Percentiles rank a stretch among this genome's conserved stretches.
These are phyloP conservation scores for Sonneratia alba DNA, from an alignment of 345 rosid genomes.

Conservation along the genomic window DNA sequence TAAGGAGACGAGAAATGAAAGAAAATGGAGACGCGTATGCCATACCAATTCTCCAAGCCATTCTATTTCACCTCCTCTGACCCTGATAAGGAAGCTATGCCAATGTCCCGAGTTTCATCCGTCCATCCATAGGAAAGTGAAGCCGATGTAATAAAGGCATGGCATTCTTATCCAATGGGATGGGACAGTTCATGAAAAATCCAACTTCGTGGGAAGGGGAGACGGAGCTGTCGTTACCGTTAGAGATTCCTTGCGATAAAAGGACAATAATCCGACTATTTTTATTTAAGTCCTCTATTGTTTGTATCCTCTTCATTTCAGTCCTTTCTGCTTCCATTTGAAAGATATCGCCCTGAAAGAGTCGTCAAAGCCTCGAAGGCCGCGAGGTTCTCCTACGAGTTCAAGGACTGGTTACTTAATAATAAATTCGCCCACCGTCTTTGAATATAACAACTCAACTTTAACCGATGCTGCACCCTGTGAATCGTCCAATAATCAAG, in stretches of 20 bases:
- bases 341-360: too few species aligned
- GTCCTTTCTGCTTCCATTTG: too few species aligned
- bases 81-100: neutral
- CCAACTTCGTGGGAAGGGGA: slow-evolving; percentile 4
- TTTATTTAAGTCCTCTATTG: neutral
- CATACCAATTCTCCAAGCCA: slow-evolving; percentile 1
- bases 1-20: neutral
- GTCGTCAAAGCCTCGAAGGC: too few species aligned
- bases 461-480: too few species aligned
- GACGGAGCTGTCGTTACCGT: neutral
- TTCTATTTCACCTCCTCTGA: neutral
- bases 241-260: too few species aligned
- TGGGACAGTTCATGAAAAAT: neutral
- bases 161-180: slow-evolving; percentile 12
- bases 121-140: neutral
- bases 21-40: neutral
- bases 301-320: neutral
- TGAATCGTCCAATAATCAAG: too few species aligned
- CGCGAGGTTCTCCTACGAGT: too few species aligned
- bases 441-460: too few species aligned
- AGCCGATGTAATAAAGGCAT: neutral
- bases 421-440: too few species aligned
- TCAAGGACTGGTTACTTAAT: too few species aligned
- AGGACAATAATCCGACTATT: too few species aligned
- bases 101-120: neutral